Conservation (phyloP, 768 basidiomycete species). For the Rhizopogon rudus region DNA sequence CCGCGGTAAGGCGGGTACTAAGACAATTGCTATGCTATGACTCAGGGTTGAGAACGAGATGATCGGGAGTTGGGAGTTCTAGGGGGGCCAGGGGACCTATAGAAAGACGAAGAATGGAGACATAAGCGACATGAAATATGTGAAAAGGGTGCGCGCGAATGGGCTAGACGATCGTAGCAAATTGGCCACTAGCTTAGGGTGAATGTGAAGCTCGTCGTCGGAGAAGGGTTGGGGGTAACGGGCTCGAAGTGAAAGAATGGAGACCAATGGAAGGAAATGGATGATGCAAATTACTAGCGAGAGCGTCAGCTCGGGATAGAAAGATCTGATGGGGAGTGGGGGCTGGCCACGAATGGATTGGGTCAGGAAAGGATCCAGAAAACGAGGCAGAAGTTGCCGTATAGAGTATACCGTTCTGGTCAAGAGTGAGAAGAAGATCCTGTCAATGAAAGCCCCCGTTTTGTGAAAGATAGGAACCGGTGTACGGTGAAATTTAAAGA, state of each 20-base stretch:
- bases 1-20: slow-evolving; percentile 17
- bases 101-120: background rate
- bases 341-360: slow-evolving; percentile 7
- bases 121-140: slow-evolving; percentile 17
- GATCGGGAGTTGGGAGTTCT: slow-evolving; percentile 1
- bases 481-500: slow-evolving; percentile 6
- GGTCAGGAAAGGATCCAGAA: slow-evolving; percentile 9
- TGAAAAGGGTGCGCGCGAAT: slow-evolving; percentile 25
- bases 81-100: slow-evolving; percentile 1
- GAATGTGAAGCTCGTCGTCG: background rate
- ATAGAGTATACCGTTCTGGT: background rate
- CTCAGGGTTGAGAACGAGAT: slow-evolving; percentile 13
- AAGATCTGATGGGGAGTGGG: slow-evolving; percentile 2
- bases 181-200: background rate
- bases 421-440: slow-evolving; percentile 17
- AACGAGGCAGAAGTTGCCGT: slow-evolving; percentile 3
- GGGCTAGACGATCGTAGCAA: slow-evolving; percentile 1
- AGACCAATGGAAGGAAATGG: slow-evolving; percentile 3
- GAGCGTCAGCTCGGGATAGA: background rate
- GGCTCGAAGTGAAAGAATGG: slow-evolving; percentile 9
- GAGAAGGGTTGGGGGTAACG: slow-evolving; percentile 21
- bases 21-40: slow-evolving; percentile 10
- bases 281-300: slow-evolving; percentile 1
- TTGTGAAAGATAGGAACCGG: slow-evolving; percentile 9
- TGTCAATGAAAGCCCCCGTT: slow-evolving; percentile 21